Evolutionary conservation across 371 early-diverging fungal genomes (phyloP).

Genomic region (Apophysomyces variabilis): DNA sequence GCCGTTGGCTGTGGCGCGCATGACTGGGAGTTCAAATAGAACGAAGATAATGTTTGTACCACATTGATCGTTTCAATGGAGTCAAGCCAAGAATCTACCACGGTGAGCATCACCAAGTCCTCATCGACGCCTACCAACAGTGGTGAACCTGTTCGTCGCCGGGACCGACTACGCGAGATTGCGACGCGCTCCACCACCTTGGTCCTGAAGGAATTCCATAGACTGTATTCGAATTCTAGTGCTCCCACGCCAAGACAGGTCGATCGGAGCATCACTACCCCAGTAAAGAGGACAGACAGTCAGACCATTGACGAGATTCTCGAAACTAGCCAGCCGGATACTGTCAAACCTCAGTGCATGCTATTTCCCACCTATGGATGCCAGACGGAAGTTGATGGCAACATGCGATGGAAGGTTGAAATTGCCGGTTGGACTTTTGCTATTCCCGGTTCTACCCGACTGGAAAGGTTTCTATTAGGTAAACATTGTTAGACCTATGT

Average conservation of each 20-base stretch:
- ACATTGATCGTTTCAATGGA: conserved; percentile 4
- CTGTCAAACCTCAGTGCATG: conserved; percentile 42
- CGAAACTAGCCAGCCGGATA: conserved; percentile 20
- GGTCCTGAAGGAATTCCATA: conserved; percentile 35
- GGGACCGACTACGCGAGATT: conserved; percentile 35
- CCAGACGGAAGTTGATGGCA: conserved; percentile 20
- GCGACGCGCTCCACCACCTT: conserved; percentile 24
- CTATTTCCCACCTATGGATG: conserved; percentile 48
- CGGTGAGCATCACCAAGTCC: not conserved
- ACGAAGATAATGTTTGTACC: not conserved
- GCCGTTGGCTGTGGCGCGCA: conserved; percentile 4
- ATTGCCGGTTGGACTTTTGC: conserved; percentile 49
- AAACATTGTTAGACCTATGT: not conserved
- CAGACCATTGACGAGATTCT: conserved; percentile 29
- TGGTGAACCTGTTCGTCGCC: conserved; percentile 12
- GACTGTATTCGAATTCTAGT: conserved; percentile 20
- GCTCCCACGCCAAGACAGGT: conserved; percentile 7
- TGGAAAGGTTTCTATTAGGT: conserved; percentile 43
- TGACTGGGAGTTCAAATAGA: not conserved
- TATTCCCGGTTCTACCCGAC: conserved; percentile 38
- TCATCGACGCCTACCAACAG: conserved; percentile 3
- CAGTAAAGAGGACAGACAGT: not conserved
- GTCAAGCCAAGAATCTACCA: not conserved
- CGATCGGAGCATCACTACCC: conserved; percentile 3
- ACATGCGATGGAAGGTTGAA: conserved; percentile 28